phyloP scores from a whole-genome alignment of 179 eudicot species.

The Beta macrorhiza region DNA sequence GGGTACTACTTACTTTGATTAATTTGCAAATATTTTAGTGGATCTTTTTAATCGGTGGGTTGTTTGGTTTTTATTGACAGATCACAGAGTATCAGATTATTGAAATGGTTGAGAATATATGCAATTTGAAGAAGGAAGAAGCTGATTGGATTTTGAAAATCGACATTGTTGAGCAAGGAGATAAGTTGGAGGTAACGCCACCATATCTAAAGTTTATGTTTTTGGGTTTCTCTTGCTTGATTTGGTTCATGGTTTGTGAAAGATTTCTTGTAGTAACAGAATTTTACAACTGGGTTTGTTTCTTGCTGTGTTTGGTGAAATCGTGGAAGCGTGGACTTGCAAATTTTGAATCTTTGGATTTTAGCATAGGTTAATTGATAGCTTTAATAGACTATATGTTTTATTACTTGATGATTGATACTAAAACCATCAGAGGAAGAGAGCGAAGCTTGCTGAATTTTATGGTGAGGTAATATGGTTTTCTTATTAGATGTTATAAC shows the following conservation, averaged over 20 bases:
- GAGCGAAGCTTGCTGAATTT: too few species aligned
- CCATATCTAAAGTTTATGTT: background rate
- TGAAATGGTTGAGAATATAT: constrained; percentile 83
- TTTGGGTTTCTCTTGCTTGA: background rate
- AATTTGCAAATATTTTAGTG: constrained; percentile 6
- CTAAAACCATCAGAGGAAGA: too few species aligned
- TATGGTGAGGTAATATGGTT: too few species aligned
- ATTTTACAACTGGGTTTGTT: background rate
- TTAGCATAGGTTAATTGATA: too few species aligned
- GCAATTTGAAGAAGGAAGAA: constrained; percentile 95
- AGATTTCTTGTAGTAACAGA: background rate
- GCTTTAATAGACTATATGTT: background rate
- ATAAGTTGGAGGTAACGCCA: constrained; percentile 59
- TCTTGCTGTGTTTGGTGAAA: background rate
- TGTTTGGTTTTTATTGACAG: constrained; percentile 36
- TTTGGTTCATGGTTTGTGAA: background rate
- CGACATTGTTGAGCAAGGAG: constrained; percentile 84
- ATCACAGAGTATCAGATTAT: constrained; percentile 83
- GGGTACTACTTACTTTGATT: background rate
- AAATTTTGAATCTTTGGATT: background rate
- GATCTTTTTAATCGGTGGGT: constrained; percentile 6
- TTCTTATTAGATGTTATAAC: too few species aligned
- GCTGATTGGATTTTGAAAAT: constrained; percentile 94
- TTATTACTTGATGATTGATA: background rate
- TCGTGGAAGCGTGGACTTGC: background rate